Percentiles rank a stretch among this genome's conserved stretches.
These are phyloP conservation scores for Didymella pomorum DNA, from an alignment of 2,329 filamentous ascomycete genomes.

Conservation along the genomic window DNA sequence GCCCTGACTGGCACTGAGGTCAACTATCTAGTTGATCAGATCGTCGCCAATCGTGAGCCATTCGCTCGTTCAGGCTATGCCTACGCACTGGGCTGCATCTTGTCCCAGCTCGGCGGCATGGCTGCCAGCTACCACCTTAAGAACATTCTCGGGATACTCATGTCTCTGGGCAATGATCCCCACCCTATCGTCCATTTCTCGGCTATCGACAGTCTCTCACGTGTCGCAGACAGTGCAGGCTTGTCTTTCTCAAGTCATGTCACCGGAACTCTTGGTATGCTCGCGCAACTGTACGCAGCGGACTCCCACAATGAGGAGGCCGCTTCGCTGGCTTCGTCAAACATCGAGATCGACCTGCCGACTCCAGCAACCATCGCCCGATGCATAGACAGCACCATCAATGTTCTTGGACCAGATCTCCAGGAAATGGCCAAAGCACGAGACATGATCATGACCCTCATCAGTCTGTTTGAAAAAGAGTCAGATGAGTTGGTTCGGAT, in stretches of 20 bases:
- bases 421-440: constrained; percentile 92
- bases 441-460: constrained; percentile 86
- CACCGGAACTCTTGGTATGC: constrained; percentile 88
- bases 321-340: constrained; percentile 81
- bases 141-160: constrained; percentile 96
- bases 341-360: constrained; percentile 84
- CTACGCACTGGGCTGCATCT: constrained; percentile 89
- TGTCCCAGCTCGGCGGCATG: constrained; percentile 96
- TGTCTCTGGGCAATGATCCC: constrained; percentile 94
- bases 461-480: constrained; percentile 82
- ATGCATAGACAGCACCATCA: constrained; percentile 94
- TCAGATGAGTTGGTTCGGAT: constrained; percentile 74
- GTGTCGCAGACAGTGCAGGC: constrained; percentile 90
- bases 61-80: constrained; percentile 93
- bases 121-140: constrained; percentile 95
- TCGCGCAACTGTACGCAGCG: constrained; percentile 89
- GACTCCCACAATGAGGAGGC: constrained; percentile 92
- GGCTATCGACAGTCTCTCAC: constrained; percentile 87
- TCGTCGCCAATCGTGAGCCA: constrained; percentile 91
- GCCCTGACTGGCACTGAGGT: constrained; percentile 88
- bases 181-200: constrained; percentile 96
- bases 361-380: constrained; percentile 84
- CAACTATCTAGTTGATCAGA: constrained; percentile 90
- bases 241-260: constrained; percentile 92
- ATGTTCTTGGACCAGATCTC: constrained; percentile 92